phyloP scores from a whole-genome alignment of 768 basidiomycete species.

The Lentinula guzmanii region DNA sequence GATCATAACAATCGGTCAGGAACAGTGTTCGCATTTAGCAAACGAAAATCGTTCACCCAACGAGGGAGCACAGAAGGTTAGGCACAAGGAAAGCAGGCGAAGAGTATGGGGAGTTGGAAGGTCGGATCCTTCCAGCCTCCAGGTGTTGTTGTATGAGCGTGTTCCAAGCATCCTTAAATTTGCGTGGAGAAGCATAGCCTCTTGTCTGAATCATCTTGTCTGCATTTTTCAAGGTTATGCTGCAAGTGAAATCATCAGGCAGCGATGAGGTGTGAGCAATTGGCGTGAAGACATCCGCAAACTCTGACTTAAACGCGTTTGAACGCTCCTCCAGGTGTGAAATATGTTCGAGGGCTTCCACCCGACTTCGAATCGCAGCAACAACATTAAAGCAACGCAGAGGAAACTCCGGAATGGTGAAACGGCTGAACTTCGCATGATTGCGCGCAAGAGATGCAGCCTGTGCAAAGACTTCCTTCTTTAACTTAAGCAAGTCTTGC shows the following conservation, averaged over 20 bases:
- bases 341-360: too few relatives aligned
- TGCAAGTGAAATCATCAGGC: conserved; percentile 8
- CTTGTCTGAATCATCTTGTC: conserved; percentile 10
- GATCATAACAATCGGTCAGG: conserved; percentile 7
- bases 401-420: too few relatives aligned
- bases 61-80: conserved; percentile 15
- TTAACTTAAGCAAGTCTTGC: neutral
- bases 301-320: too few relatives aligned
- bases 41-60: conserved; percentile 23
- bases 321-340: too few relatives aligned
- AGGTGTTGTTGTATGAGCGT: conserved; percentile 23
- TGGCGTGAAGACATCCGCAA: too few relatives aligned
- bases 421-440: too few relatives aligned
- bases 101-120: conserved; percentile 16
- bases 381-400: too few relatives aligned
- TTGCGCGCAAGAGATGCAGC: too few relatives aligned
- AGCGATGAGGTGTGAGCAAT: neutral
- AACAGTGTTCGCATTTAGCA: conserved; percentile 18
- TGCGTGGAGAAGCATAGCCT: conserved; percentile 21
- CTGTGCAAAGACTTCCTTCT: neutral
- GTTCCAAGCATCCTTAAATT: conserved; percentile 23
- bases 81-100: conserved; percentile 27
- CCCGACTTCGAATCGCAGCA: too few relatives aligned
- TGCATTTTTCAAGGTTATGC: conserved; percentile 16
- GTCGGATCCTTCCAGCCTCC: conserved; percentile 18